Base-by-base conservation (phyloP, 2,329 filamentous ascomycete species). In the Aciculosporium take region DNA sequence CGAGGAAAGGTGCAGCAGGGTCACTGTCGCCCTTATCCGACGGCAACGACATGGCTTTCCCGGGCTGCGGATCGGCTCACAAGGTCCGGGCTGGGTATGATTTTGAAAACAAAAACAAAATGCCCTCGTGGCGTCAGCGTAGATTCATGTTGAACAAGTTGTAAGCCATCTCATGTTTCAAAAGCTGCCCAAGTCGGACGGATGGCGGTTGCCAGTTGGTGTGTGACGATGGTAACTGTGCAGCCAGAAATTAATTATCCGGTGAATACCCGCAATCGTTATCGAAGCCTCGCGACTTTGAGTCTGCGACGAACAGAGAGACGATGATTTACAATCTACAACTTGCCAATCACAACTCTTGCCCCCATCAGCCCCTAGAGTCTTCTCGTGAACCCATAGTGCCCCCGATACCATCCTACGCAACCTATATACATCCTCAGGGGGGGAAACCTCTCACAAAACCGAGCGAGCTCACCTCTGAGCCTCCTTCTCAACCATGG, bases 1-100 rank as follows among this genome's bases (percentile, higher is more conserved):
- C 68, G 46, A 89, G 74, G 62, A 94, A 94, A 5, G 87, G 88
- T 3, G 83, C 77, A 10, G 78, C 83, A 36, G 72, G 71, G 54
- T 84, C 73, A 46, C 81, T 78, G 57, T 87, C 76, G 52, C 37
- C 42, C 28, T 39, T 39, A 20, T 43, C 46, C 13, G 46, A 45
- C 15, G 80, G 67, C 53, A 54, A 40, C 53, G 46, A 47, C 46
- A 51, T 51, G 28, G 41, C 51, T 28, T 39, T 34, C 33, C 21
- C 20, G n/a, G n/a, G 20, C 18, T 23, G n/a, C 28, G 15, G 7
- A 9, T 33, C 10, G 15, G 8, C 36, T n/a, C 35, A 34, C 5
- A n/a, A 7, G 7, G 15, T 17, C 29, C 32, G 4, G 20, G 10
- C n/a, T 35, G 20, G 20, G 5, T 35, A 23, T 21, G 20, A n/a